Conservation (phyloP, 2,329 filamentous ascomycete species). For the Pseudogymnoascus sp. region DNA sequence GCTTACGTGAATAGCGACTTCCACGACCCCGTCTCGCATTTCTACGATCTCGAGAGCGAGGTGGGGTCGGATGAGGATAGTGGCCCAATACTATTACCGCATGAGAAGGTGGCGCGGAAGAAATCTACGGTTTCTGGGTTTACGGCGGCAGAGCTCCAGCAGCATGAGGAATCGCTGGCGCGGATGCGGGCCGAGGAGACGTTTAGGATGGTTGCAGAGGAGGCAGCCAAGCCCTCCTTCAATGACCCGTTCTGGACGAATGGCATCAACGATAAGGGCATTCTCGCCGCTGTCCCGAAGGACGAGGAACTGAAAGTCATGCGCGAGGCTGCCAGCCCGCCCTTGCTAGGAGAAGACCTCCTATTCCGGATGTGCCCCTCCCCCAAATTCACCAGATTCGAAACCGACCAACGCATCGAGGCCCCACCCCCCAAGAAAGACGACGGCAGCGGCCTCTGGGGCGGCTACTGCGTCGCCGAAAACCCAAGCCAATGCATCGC, state of each 20-base stretch:
- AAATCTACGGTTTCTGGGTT: not conserved
- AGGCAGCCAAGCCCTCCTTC: constrained; percentile 27
- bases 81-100: constrained; percentile 17
- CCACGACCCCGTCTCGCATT: constrained; percentile 30
- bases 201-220: constrained; percentile 27
- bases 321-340: constrained; percentile 59
- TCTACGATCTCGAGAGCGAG: constrained; percentile 29
- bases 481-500: constrained; percentile 31
- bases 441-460: constrained; percentile 66
- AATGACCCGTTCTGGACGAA: constrained; percentile 30
- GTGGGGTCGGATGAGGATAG: constrained; percentile 27
- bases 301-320: constrained; percentile 41
- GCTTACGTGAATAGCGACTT: constrained; percentile 64
- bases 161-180: constrained; percentile 28
- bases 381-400: constrained; percentile 76
- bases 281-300: constrained; percentile 14
- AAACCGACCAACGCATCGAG: constrained; percentile 61
- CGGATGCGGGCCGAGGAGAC: constrained; percentile 28
- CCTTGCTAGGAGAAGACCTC: constrained; percentile 81
- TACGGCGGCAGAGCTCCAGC: constrained; percentile 25
- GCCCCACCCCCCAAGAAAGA: constrained; percentile 46
- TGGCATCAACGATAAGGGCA: constrained; percentile 25
- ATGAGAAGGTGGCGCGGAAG: constrained; percentile 8
- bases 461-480: constrained; percentile 54
- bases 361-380: constrained; percentile 75